Base-by-base conservation (phyloP, 2,329 filamentous ascomycete species). In the Thelonectria discophora region DNA sequence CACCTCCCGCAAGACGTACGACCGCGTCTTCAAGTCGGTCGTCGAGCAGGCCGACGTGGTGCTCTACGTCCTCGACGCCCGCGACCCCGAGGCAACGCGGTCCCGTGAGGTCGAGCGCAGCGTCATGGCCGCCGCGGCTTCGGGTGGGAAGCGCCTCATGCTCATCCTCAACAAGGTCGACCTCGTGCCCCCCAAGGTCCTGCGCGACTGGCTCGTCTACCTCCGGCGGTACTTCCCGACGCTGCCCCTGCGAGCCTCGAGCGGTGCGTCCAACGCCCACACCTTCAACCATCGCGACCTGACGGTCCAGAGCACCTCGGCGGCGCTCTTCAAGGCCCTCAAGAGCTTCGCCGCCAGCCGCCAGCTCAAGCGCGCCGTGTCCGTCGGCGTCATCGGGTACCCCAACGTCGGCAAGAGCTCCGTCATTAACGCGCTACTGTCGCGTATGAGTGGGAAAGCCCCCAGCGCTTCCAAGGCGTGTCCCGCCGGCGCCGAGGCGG, bases 351-450 rank as follows among this genome's bases (percentile, higher is more conserved):
- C 94, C 10, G 90, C 92, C 60, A 86, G 86, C 63, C 91, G 91
- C 71, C 90, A 96, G 75, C 82, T 97, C 68, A 97, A 97, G 84
- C 90, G 94, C 58, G 90, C 93, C 55, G 88, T 97, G 71, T 94
- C 92, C 18, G 94, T 97, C 63, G 94, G 94, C 67, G 92, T 97
- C 64, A 96, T 97, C 70, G 94, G 94, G 27, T 97, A 97, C 77
- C 94, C 94, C 71, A 97, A 97, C 76, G 94, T 97, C 62, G 94
- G 94, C 75, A 97, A 97, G 82, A 97, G 93, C 27, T 97, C 93
- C 52, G 93, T 97, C 72, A 97, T 97, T 84, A 97, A 97, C 77
- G 92, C 93, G 15, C 88, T 97, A 58, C 90, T 93, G 18, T 88
- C 91, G 39, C 87, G 92, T 39, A 82, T 97, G 69, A 87, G 90